phyloP scores from a whole-genome alignment of 2,329 filamentous ascomycete genomes.

The Trichothecium roseum region DNA sequence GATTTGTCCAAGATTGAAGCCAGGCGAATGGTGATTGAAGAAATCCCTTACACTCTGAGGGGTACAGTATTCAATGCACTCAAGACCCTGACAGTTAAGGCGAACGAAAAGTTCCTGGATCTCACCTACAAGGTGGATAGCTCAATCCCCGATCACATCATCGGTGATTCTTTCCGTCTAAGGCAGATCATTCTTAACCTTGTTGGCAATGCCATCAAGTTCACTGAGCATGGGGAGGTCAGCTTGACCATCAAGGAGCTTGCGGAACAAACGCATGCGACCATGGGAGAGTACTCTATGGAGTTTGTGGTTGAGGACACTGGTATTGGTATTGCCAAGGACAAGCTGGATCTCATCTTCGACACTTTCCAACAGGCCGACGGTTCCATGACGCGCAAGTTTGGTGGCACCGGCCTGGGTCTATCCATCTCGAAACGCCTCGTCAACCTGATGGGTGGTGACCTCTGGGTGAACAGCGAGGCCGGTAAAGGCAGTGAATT shows the following conservation, averaged over 20 bases:
- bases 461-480: conserved; percentile 90
- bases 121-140: conserved; percentile 90
- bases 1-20: conserved; percentile 81
- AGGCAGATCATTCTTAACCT: conserved; percentile 95
- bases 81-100: conserved; percentile 93
- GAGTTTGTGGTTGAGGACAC: conserved; percentile 95
- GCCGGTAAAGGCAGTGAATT: conserved; percentile 89
- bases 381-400: conserved; percentile 90
- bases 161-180: conserved; percentile 92
- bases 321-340: conserved; percentile 88
- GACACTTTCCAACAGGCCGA: conserved; percentile 99
- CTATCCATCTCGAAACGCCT: conserved; percentile 91
- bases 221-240: conserved; percentile 93
- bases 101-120: conserved; percentile 89
- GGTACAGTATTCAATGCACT: conserved; percentile 95
- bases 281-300: conserved; percentile 74
- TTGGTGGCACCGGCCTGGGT: conserved; percentile 88
- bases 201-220: conserved; percentile 97
- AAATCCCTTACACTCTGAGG: conserved; percentile 89
- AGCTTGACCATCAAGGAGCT: conserved; percentile 75
- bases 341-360: conserved; percentile 95
- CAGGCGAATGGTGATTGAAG: conserved; percentile 95
- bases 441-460: conserved; percentile 92
- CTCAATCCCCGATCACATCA: conserved; percentile 86
- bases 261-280: conserved; percentile 53